These are phyloP conservation scores for Aureobasidium vineae DNA, from an alignment of 2,329 filamentous ascomycete genomes.

Conservation along the genomic window DNA sequence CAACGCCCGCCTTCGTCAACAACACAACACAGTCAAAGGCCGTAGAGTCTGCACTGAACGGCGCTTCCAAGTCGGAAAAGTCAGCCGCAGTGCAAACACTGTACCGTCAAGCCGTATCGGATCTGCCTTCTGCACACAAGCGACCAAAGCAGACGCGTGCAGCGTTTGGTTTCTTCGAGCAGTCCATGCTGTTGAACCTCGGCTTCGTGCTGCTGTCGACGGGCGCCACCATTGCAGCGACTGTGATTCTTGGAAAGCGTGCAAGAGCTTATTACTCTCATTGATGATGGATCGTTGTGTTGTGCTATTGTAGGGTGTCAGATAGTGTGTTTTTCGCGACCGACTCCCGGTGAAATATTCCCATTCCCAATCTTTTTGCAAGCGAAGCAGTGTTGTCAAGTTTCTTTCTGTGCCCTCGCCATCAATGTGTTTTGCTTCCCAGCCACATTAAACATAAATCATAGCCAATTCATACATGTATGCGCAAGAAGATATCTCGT, in stretches of 20 bases:
- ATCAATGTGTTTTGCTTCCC: conserved; percentile 14
- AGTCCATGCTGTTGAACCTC: conserved; percentile 41
- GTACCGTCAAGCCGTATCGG: conserved; percentile 29
- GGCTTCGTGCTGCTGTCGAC: conserved; percentile 34
- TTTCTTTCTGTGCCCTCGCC: not conserved
- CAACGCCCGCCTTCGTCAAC: conserved; percentile 45
- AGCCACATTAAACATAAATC: no score
- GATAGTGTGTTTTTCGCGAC: not conserved
- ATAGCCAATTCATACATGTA: not conserved
- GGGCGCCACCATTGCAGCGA: conserved; percentile 6
- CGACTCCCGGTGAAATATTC: not conserved
- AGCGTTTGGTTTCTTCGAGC: conserved; percentile 42
- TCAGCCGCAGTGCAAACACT: conserved; percentile 29
- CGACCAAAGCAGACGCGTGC: conserved; percentile 37
- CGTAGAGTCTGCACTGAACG: conserved; percentile 24
- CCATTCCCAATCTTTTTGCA: conserved; percentile 21
- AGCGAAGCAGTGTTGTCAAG: not conserved
- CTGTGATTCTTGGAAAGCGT: conserved; percentile 16
- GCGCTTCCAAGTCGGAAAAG: conserved; percentile 21
- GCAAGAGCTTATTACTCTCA: conserved; percentile 15
- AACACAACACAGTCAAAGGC: conserved; percentile 21
- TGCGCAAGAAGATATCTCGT: not conserved
- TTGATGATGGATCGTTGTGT: not conserved
- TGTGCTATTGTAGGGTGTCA: not conserved
- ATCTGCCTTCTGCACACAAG: conserved; percentile 36